Conservation (phyloP, 495 filamentous ascomycete genomes). For the Neurospora sp. region DNA sequence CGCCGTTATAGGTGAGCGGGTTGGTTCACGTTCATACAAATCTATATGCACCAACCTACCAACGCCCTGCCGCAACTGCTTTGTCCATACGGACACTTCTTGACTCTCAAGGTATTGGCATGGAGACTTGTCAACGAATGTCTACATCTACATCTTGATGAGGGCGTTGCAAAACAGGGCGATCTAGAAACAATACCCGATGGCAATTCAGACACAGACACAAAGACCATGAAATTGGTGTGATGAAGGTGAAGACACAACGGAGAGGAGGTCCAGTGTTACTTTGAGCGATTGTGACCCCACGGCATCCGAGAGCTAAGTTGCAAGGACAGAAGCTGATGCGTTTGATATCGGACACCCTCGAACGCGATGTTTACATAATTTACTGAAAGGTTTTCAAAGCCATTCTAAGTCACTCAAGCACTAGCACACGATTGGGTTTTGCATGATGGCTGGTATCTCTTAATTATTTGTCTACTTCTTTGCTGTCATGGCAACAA, state of each 20-base stretch:
- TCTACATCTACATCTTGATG: not conserved
- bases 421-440: not conserved
- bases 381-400: not conserved
- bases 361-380: not conserved
- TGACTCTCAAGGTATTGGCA: not conserved
- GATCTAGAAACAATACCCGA: not conserved
- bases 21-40: not conserved
- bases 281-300: not conserved
- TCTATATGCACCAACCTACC: not conserved
- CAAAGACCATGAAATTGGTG: not conserved
- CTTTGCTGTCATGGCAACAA: not conserved
- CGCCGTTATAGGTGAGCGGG: not conserved
- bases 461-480: not conserved
- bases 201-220: not conserved
- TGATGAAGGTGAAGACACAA: not conserved
- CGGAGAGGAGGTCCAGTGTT: not conserved
- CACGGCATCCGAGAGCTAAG: not conserved
- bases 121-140: not conserved
- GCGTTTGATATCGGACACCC: not conserved
- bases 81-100: not conserved
- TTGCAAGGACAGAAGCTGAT: not conserved
- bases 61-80: not conserved
- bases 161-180: not conserved
- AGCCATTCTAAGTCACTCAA: not conserved
- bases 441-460: not conserved